These are phyloP conservation scores for Daldinia caldariorum DNA, from an alignment of 495 filamentous ascomycete genomes.

Conservation along the genomic window DNA sequence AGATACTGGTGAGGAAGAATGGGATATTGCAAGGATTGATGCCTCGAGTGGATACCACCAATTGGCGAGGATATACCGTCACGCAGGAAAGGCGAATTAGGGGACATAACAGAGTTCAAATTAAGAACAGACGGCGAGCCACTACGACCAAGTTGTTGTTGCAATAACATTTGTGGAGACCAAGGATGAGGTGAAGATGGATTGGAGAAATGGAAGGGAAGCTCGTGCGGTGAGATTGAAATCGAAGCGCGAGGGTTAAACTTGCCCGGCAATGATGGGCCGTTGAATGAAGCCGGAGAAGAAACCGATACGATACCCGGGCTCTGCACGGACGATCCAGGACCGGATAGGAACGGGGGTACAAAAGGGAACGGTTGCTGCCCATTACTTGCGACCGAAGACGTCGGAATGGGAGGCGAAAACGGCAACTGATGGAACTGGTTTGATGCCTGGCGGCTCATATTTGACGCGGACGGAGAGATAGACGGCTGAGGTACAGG, in stretches of 20 bases:
- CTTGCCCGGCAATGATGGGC: slow-evolving; percentile 55
- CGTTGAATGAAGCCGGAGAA: slow-evolving; percentile 68
- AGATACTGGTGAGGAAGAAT: slow-evolving; percentile 63
- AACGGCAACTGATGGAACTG: slow-evolving; percentile 72
- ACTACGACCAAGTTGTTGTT: slow-evolving; percentile 61
- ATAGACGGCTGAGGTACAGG: slow-evolving; percentile 62
- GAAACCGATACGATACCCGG: slow-evolving; percentile 61
- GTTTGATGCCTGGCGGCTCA: slow-evolving; percentile 69
- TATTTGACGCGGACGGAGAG: slow-evolving; percentile 58
- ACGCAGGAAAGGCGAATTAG: slow-evolving; percentile 60
- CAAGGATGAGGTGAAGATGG: slow-evolving; percentile 60
- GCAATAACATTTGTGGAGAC: slow-evolving; percentile 65
- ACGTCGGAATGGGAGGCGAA: slow-evolving; percentile 76
- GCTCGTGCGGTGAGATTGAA: slow-evolving; percentile 56
- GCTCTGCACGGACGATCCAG: slow-evolving; percentile 64
- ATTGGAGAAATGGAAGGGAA: slow-evolving; percentile 56
- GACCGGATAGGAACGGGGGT: slow-evolving; percentile 62
- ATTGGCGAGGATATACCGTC: slow-evolving; percentile 57
- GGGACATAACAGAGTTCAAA: slow-evolving; percentile 60
- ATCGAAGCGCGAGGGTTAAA: slow-evolving; percentile 66
- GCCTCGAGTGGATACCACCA: slow-evolving; percentile 60
- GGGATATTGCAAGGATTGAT: slow-evolving; percentile 68
- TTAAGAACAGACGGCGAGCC: slow-evolving; percentile 67
- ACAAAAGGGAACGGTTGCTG: slow-evolving; percentile 69
- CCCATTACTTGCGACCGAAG: slow-evolving; percentile 69